Conservation (phyloP, 2,329 filamentous ascomycete species). For the Calonectria pteridis region DNA sequence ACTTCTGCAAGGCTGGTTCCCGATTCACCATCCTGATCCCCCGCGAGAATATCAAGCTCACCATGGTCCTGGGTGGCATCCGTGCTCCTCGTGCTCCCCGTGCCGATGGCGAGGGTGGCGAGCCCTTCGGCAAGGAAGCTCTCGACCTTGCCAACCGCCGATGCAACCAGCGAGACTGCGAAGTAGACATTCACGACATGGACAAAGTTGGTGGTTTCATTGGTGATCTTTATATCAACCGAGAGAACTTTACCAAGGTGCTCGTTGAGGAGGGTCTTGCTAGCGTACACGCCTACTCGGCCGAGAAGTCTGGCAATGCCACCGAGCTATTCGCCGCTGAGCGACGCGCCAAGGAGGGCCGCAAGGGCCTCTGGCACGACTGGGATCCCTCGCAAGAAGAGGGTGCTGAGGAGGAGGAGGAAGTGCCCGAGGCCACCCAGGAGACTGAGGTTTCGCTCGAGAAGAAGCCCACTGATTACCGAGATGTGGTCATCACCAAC, state of each 20-base stretch:
- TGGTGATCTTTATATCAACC: conserved; percentile 91
- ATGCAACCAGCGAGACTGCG: conserved; percentile 93
- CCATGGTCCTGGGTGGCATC: conserved; percentile 93
- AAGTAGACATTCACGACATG: conserved; percentile 93
- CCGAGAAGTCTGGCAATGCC: conserved; percentile 93
- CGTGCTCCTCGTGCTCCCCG: conserved; percentile 89
- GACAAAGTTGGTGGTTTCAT: conserved; percentile 99
- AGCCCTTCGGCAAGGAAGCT: conserved; percentile 96
- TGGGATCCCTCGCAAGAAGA: conserved; percentile 92
- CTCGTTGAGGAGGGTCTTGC: conserved; percentile 95
- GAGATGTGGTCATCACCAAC: conserved; percentile 92
- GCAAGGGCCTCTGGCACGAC: conserved; percentile 92
- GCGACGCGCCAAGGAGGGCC: conserved; percentile 87
- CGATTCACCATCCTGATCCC: conserved; percentile 93
- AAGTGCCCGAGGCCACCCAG: conserved; percentile 64
- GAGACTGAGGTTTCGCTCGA: conserved; percentile 66
- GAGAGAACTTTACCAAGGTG: conserved; percentile 94
- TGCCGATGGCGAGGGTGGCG: conserved; percentile 79
- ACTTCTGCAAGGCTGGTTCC: conserved; percentile 98
- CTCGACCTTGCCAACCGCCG: conserved; percentile 90
- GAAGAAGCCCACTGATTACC: conserved; percentile 85
- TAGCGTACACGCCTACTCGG: conserved; percentile 92
- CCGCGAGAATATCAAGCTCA: conserved; percentile 93
- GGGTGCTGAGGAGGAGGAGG: conserved; percentile 66
- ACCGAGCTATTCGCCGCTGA: conserved; percentile 90